Evolutionary conservation across 2,329 filamentous ascomycete species (phyloP).

Genomic region (Pyrenophora teres): DNA sequence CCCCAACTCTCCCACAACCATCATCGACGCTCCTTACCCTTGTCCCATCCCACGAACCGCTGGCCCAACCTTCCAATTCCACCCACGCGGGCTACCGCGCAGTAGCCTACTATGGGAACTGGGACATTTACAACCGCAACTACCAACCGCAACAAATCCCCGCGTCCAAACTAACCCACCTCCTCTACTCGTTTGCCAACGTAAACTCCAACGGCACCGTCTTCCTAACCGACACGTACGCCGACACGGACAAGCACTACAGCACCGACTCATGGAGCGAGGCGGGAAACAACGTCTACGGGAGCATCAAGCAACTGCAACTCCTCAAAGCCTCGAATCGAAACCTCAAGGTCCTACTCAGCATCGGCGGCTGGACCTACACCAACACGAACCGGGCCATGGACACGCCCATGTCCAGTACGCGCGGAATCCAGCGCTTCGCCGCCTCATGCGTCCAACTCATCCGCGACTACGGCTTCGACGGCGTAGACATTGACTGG

Average conservation of each 20-base stretch:
- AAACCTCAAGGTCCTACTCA: slow-evolving; percentile 63
- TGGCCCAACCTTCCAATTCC: not conserved
- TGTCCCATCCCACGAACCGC: not conserved
- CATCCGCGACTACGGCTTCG: slow-evolving; percentile 78
- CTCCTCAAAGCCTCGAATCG: slow-evolving; percentile 44
- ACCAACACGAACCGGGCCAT: slow-evolving; percentile 69
- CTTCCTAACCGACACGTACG: slow-evolving; percentile 44
- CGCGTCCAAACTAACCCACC: slow-evolving; percentile 42
- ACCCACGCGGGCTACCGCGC: slow-evolving; percentile 19
- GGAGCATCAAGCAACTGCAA: slow-evolving; percentile 45
- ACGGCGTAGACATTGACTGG: slow-evolving; percentile 56
- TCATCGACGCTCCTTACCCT: not conserved
- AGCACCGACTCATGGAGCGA: slow-evolving; percentile 48
- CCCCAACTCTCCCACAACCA: no score
- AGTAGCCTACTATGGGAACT: slow-evolving; percentile 75
- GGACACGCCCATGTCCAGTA: slow-evolving; percentile 66
- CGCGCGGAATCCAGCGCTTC: slow-evolving; percentile 66
- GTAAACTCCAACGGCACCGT: slow-evolving; percentile 45
- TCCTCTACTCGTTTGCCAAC: slow-evolving; percentile 48
- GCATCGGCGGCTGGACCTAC: slow-evolving; percentile 82
- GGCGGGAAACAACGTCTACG: slow-evolving; percentile 46
- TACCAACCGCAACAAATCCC: slow-evolving; percentile 44
- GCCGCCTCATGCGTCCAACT: slow-evolving; percentile 73
- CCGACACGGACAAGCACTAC: slow-evolving; percentile 48
- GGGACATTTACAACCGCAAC: slow-evolving; percentile 51